Percentiles rank a stretch among this genome's conserved stretches.
phyloP scores from a whole-genome alignment of 805 yeast genomes.

The Barnettozyma wickerhamii region DNA sequence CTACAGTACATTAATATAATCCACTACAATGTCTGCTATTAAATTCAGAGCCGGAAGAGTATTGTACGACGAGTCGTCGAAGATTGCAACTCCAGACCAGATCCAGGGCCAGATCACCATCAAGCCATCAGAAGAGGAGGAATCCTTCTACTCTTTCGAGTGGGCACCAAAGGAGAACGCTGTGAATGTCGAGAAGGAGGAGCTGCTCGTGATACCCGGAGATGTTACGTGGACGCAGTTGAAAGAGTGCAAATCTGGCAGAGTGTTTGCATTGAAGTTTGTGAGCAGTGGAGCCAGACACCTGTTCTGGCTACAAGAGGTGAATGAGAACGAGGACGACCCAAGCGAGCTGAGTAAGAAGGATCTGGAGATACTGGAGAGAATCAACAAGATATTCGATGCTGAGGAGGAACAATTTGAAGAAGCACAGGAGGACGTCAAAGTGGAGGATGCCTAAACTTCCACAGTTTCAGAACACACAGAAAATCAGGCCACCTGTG shows the following conservation, averaged over 20 bases:
- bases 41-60: slow-evolving; percentile 81
- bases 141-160: slow-evolving; percentile 60
- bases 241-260: slow-evolving; percentile 65
- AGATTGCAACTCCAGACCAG: slow-evolving; percentile 64
- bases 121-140: slow-evolving; percentile 62
- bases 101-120: slow-evolving; percentile 64
- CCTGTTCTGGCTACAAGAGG: slow-evolving; percentile 71
- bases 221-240: slow-evolving; percentile 78
- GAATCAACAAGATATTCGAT: slow-evolving; percentile 44
- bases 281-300: slow-evolving; percentile 55
- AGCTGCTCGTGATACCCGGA: slow-evolving; percentile 74
- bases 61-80: slow-evolving; percentile 53
- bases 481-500: too few relatives aligned
- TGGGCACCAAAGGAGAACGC: slow-evolving; percentile 66
- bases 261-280: slow-evolving; percentile 68
- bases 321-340: slow-evolving; percentile 59
- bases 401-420: slow-evolving; percentile 30
- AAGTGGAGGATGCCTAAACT: not conserved
- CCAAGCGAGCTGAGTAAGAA: slow-evolving; percentile 50
- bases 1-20: too few relatives aligned
- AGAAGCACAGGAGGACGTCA: not conserved
- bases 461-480: too few relatives aligned
- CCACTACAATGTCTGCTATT: slow-evolving; percentile 15
- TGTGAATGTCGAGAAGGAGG: slow-evolving; percentile 47
- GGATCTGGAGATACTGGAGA: slow-evolving; percentile 47